Evolutionary conservation across 2,329 filamentous ascomycete species (phyloP).

Genomic region (Paraconiothyrium brasiliense): DNA sequence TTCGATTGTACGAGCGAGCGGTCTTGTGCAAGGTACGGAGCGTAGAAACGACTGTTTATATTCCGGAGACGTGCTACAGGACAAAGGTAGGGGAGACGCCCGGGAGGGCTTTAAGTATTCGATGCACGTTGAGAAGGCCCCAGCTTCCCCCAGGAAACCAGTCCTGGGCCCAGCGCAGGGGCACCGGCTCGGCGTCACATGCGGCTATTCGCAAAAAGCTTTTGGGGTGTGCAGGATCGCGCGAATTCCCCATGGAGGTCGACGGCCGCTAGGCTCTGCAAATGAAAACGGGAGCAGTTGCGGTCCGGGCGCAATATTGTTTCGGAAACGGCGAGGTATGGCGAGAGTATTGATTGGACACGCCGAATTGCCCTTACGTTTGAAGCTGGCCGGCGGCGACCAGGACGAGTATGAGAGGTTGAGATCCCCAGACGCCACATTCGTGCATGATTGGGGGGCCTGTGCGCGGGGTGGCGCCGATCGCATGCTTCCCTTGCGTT

Average conservation of each 20-base stretch:
- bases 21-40: slow-evolving; percentile 19
- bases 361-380: slow-evolving; percentile 29
- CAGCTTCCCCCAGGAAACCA: slow-evolving; percentile 12
- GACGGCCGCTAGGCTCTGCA: slow-evolving; percentile 16
- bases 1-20: slow-evolving; percentile 26
- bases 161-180: slow-evolving; percentile 5
- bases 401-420: slow-evolving; percentile 20
- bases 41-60: slow-evolving; percentile 24
- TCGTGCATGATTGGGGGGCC: slow-evolving; percentile 28
- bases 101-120: slow-evolving; percentile 19
- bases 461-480: slow-evolving; percentile 26
- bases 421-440: slow-evolving; percentile 31
- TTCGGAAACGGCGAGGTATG: slow-evolving; percentile 26
- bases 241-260: slow-evolving; percentile 11
- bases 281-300: slow-evolving; percentile 37
- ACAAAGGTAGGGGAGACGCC: neutral
- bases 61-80: slow-evolving; percentile 14
- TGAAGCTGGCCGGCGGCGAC: slow-evolving; percentile 22
- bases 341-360: slow-evolving; percentile 26
- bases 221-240: slow-evolving; percentile 23
- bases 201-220: slow-evolving; percentile 23
- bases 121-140: slow-evolving; percentile 10
- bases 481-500: slow-evolving; percentile 18
- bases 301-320: slow-evolving; percentile 26
- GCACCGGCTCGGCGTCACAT: slow-evolving; percentile 33